Percentiles rank a stretch among this genome's conserved stretches.
phyloP scores from a whole-genome alignment of 768 basidiomycete genomes.

The Kwoniella sp. region DNA sequence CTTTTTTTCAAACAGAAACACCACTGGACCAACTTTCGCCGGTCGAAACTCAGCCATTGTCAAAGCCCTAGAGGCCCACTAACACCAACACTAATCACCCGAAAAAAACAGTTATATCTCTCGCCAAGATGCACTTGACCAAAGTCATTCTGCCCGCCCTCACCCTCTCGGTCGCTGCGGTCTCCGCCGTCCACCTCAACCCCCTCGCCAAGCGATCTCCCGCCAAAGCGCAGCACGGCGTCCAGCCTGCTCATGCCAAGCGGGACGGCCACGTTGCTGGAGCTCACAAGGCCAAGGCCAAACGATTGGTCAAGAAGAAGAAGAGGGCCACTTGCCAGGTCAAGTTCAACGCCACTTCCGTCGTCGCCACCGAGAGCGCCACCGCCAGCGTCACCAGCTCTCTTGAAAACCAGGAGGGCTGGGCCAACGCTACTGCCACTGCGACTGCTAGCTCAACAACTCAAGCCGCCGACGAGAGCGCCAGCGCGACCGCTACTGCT shows the following conservation, averaged over 20 bases:
- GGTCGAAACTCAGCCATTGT: slow-evolving; percentile 31
- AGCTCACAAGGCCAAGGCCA: slow-evolving; percentile 29
- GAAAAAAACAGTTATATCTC: background rate
- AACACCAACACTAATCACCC: background rate
- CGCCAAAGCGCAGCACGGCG: slow-evolving; percentile 8
- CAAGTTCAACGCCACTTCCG: slow-evolving; percentile 23
- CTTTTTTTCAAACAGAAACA: slow-evolving; percentile 9
- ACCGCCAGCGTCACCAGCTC: slow-evolving; percentile 39
- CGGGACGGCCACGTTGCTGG: slow-evolving; percentile 4
- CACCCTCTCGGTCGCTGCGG: slow-evolving; percentile 27
- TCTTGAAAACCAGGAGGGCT: slow-evolving; percentile 19
- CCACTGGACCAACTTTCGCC: slow-evolving; percentile 39
- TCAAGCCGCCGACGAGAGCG: slow-evolving; percentile 12
- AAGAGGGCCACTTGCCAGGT: slow-evolving; percentile 43
- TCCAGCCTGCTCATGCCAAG: slow-evolving; percentile 7
- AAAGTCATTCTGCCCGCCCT: slow-evolving; percentile 43
- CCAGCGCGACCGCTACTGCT: slow-evolving; percentile 28
- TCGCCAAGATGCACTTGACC: slow-evolving; percentile 35
- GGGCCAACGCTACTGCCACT: slow-evolving; percentile 25
- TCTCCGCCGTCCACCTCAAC: slow-evolving; percentile 16
- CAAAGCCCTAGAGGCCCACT: slow-evolving; percentile 22
- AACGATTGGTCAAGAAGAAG: slow-evolving; percentile 51
- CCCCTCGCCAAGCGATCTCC: slow-evolving; percentile 10
- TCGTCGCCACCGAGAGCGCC: slow-evolving; percentile 14
- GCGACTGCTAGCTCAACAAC: slow-evolving; percentile 26